Conservation (phyloP, 768 basidiomycete genomes). For the Mrakia hoshinonis region DNA sequence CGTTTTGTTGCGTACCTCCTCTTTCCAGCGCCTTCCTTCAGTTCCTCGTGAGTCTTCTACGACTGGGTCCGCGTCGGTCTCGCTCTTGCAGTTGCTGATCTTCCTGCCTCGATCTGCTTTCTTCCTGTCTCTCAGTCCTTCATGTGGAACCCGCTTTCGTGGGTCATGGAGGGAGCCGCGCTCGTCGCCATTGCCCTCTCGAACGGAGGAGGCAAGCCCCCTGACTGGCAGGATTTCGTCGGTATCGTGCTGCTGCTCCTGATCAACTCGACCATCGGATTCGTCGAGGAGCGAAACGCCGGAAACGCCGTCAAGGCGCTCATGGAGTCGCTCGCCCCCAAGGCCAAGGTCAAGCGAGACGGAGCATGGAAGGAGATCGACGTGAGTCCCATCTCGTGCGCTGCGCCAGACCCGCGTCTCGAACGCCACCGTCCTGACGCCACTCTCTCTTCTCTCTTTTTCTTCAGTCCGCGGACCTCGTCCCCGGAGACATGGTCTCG, state of each 20-base stretch:
- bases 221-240: constrained; percentile 96
- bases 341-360: constrained; percentile 84
- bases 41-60: constrained; percentile 36
- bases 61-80: background rate
- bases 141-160: constrained; percentile 99
- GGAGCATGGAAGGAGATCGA: constrained; percentile 85
- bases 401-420: too few species aligned
- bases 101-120: background rate
- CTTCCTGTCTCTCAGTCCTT: constrained; percentile 67
- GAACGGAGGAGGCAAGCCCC: constrained; percentile 74
- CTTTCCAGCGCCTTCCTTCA: constrained; percentile 76
- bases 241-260: constrained; percentile 84
- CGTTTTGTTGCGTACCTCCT: too few species aligned
- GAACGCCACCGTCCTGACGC: background rate
- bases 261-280: constrained; percentile 93
- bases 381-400: constrained; percentile 19
- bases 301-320: constrained; percentile 99
- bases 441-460: background rate
- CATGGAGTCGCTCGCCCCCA: constrained; percentile 98
- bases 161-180: constrained; percentile 95
- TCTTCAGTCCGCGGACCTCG: constrained; percentile 59
- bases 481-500: constrained; percentile 89
- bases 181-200: constrained; percentile 77
- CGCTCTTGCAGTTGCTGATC: constrained; percentile 11
- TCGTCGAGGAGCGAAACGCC: constrained; percentile 93